Evolutionary conservation across 345 rosid species (phyloP), one percentile per base, ranked within the genome.

Genomic region (Excoecaria agallocha): DNA sequence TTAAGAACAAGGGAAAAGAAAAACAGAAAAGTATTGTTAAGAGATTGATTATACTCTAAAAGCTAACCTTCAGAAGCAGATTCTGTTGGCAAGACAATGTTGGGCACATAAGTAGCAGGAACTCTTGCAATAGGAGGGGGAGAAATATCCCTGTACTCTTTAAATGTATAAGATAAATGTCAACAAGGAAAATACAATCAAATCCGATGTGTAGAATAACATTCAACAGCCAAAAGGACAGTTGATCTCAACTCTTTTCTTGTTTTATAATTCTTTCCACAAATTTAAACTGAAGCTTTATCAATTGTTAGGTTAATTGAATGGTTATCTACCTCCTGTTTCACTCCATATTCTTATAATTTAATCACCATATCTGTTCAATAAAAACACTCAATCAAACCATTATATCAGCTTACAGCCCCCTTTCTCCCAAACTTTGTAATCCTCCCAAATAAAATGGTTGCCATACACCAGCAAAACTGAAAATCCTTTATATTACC

Each of bases 81-180:
- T 43, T 56, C 65, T 37, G 73, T 10, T 30, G 73, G 81, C 48
- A 72, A 71, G 59, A 72, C 55, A 52, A 76, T 35, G 37, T 72
- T 74, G n/a, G 77, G 75, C 17, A 66, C 66, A 59, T 62, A 70
- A 69, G 74, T 56, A 19, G 76, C 78, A 1, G 88, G 81, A 69
- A 86, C 73, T 85, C 85, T 86, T 55, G 85, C 87, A 41, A 49
- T 58, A 35, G 66, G 41, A 20, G 73, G 66, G 46, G 82, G 81
- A 61, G 86, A 72, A 76, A 73, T 69, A 67, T 70, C 87, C 50
- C 37, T 78, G 55, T 66, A 74, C 81, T 65, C 76, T 80, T 77
- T 84, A 82, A 73, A 91, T 85, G 79, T 43, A 73, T 69, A 75
- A 25, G 72, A 52, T 17, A 38, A 70, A 71, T 12, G 37, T 10